Evolutionary conservation across 441 rosid species (phyloP).

Genomic region (Eruca vesicaria): DNA sequence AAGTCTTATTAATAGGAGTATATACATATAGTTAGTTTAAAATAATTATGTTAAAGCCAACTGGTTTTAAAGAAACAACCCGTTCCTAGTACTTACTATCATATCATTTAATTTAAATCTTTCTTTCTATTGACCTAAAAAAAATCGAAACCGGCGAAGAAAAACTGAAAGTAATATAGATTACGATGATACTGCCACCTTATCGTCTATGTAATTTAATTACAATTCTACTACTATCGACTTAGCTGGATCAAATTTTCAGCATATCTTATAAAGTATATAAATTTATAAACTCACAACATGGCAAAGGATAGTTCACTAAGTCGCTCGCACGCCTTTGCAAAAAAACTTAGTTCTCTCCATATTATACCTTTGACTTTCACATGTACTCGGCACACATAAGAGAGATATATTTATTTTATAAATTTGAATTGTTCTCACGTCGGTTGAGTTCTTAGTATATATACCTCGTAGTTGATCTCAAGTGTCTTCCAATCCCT

Average conservation of each 20-base stretch:
- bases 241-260: constrained; percentile 23
- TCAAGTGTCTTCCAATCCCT: constrained; percentile 4
- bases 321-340: constrained; percentile 33
- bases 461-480: constrained; percentile 20
- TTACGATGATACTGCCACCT: constrained; percentile 15
- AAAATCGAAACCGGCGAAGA: background rate
- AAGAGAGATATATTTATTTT: background rate
- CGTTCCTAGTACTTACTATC: background rate
- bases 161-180: background rate
- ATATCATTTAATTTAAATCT: background rate
- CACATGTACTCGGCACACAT: constrained; percentile 1
- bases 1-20: background rate
- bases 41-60: background rate
- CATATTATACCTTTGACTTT: constrained; percentile 23
- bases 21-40: background rate
- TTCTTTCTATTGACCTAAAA: background rate
- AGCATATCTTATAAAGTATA: background rate
- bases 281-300: background rate
- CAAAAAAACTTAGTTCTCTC: constrained; percentile 2
- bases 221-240: constrained; percentile 15
- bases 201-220: background rate
- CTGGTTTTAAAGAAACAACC: background rate
- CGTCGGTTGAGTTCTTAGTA: constrained; percentile 18
- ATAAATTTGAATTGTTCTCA: background rate
- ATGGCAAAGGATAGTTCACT: constrained; percentile 22